Percentiles rank a stretch among this genome's conserved stretches.
phyloP scores from a whole-genome alignment of 2,329 filamentous ascomycete species.

The Cladosporium halotolerans region DNA sequence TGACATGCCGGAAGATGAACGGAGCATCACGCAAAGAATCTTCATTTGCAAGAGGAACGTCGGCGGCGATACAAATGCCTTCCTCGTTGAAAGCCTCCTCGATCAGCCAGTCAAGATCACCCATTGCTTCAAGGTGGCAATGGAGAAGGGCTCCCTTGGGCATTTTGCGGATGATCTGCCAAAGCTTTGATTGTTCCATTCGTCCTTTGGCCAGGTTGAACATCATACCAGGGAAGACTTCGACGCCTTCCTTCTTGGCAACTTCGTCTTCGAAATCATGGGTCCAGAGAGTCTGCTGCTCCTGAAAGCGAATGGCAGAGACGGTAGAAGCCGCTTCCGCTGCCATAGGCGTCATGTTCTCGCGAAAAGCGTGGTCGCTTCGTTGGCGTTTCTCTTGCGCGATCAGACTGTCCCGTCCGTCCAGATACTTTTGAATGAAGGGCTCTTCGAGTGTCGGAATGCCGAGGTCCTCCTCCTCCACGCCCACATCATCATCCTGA shows the following conservation, averaged over 20 bases:
- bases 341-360: constrained; percentile 72
- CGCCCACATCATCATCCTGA: constrained; percentile 5
- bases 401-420: constrained; percentile 69
- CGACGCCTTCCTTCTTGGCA: constrained; percentile 54
- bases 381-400: constrained; percentile 74
- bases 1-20: constrained; percentile 54
- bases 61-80: constrained; percentile 64
- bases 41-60: constrained; percentile 50
- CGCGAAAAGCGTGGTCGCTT: constrained; percentile 67
- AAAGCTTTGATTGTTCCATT: constrained; percentile 79
- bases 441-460: constrained; percentile 52
- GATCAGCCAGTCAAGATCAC: constrained; percentile 76
- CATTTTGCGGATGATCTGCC: constrained; percentile 77
- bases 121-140: constrained; percentile 86
- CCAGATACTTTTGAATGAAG: constrained; percentile 75
- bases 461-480: constrained; percentile 27
- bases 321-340: constrained; percentile 73
- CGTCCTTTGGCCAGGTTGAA: constrained; percentile 78
- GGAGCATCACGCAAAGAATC: constrained; percentile 48
- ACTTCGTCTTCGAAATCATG: constrained; percentile 63
- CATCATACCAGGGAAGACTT: constrained; percentile 86
- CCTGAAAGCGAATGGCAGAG: constrained; percentile 68
- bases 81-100: constrained; percentile 63
- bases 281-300: constrained; percentile 72
- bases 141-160: constrained; percentile 84